A percentile compares a stretch with the other conserved stretches of the same genome.
Conservation (phyloP, 2,329 filamentous ascomycete species). For the Xylaria sp. region DNA sequence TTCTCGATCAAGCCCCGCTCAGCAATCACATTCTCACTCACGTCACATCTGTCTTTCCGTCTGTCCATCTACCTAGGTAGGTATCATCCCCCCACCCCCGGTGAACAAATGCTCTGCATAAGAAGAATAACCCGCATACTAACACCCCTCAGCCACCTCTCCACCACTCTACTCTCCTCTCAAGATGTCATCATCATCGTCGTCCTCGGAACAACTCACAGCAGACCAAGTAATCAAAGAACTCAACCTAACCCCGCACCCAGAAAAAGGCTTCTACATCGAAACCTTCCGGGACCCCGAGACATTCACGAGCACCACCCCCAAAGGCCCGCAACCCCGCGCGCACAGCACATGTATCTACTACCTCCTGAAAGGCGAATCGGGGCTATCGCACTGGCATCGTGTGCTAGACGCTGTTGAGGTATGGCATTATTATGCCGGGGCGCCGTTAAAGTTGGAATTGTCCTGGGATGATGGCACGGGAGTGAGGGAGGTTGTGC, state of each 20-base stretch:
- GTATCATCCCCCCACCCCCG: neutral
- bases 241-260: constrained; percentile 57
- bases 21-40: neutral
- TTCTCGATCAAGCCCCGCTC: too few species aligned
- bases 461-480: constrained; percentile 57
- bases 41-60: neutral
- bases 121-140: neutral
- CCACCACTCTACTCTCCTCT: neutral
- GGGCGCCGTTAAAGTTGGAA: constrained; percentile 59
- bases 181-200: neutral
- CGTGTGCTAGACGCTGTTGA: constrained; percentile 59
- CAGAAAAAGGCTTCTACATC: constrained; percentile 61
- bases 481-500: constrained; percentile 50
- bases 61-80: neutral
- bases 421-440: constrained; percentile 65
- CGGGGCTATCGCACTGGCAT: constrained; percentile 61
- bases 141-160: neutral
- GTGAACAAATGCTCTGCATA: neutral
- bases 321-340: constrained; percentile 43
- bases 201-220: constrained; percentile 42
- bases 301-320: neutral
- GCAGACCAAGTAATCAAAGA: constrained; percentile 57
- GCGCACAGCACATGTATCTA: constrained; percentile 62
- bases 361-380: constrained; percentile 60
- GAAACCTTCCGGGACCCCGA: constrained; percentile 58